A percentile compares a stretch with the other conserved stretches of the same genome.
phyloP scores from a whole-genome alignment of 2,329 filamentous ascomycete genomes.

The Beauveria asiatica region DNA sequence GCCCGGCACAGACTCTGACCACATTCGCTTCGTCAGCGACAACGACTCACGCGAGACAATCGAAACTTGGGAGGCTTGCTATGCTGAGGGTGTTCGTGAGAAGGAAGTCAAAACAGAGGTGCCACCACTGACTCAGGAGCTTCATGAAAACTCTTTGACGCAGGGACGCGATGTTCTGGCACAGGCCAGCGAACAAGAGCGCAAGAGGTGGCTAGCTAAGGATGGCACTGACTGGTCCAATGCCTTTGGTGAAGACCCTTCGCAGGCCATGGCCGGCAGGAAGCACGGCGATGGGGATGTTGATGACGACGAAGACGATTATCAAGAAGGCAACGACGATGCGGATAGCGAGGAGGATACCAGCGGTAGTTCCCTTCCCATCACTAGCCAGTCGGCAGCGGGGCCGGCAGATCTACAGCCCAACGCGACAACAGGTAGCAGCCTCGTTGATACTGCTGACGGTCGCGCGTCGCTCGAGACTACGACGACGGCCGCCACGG shows the following conservation, averaged over 20 bases:
- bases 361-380: slow-evolving; percentile 48
- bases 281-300: slow-evolving; percentile 19
- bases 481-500: slow-evolving; percentile 24
- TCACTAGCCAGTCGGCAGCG: slow-evolving; percentile 38
- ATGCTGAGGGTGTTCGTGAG: slow-evolving; percentile 73
- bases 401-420: neutral
- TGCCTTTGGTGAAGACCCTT: slow-evolving; percentile 73
- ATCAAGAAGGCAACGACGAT: slow-evolving; percentile 28
- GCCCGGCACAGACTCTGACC: slow-evolving; percentile 79
- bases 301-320: slow-evolving; percentile 32
- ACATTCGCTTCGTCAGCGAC: slow-evolving; percentile 73
- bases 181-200: slow-evolving; percentile 61
- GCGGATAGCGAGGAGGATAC: slow-evolving; percentile 24
- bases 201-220: slow-evolving; percentile 67
- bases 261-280: slow-evolving; percentile 32
- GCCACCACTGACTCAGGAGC: slow-evolving; percentile 59
- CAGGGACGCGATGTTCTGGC: slow-evolving; percentile 75
- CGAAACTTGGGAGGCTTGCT: slow-evolving; percentile 89
- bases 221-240: slow-evolving; percentile 81
- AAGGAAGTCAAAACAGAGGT: slow-evolving; percentile 65
- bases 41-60: slow-evolving; percentile 89
- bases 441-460: slow-evolving; percentile 19
- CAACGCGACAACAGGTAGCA: slow-evolving; percentile 19
- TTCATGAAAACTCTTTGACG: slow-evolving; percentile 75
- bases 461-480: slow-evolving; percentile 32